Conservation (phyloP, 345 rosid genomes). For the Carallia pectinifolia region DNA sequence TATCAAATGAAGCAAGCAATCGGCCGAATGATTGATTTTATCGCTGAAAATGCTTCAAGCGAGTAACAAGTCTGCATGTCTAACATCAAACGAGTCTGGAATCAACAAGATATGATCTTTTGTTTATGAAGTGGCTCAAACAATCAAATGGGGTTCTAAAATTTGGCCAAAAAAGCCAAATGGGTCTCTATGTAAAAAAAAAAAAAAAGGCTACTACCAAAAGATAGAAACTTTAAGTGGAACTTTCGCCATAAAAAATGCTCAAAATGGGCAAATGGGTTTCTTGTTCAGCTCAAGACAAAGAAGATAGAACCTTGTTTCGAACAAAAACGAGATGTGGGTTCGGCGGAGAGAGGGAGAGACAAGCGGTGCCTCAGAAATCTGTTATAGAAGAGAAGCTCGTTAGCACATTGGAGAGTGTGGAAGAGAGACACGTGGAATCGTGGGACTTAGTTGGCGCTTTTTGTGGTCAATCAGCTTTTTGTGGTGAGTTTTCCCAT, state of each 20-base stretch:
- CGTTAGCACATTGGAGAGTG: background rate
- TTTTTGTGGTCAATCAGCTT: background rate
- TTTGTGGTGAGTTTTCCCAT: conserved; percentile 1
- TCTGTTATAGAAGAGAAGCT: background rate
- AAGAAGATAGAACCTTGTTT: background rate
- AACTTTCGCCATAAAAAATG: background rate
- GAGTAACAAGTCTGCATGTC: background rate
- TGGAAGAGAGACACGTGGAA: conserved; percentile 9
- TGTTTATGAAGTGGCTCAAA: background rate
- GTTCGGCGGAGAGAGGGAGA: background rate
- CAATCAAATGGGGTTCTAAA: conserved; percentile 7
- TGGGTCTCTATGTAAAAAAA: background rate
- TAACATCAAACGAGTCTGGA: background rate
- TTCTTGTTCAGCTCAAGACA: conserved; percentile 1
- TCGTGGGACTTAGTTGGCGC: background rate
- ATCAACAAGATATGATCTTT: background rate
- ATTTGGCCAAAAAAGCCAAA: background rate
- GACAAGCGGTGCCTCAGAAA: conserved; percentile 8
- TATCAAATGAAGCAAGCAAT: background rate
- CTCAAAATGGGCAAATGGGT: background rate
- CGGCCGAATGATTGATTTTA: conserved; percentile 1
- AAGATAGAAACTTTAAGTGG: background rate
- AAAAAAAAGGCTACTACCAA: background rate
- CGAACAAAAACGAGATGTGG: conserved; percentile 1
- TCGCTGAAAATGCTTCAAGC: background rate